phyloP scores from a whole-genome alignment of 345 rosid genomes.

The Tarenaya hassleriana region DNA sequence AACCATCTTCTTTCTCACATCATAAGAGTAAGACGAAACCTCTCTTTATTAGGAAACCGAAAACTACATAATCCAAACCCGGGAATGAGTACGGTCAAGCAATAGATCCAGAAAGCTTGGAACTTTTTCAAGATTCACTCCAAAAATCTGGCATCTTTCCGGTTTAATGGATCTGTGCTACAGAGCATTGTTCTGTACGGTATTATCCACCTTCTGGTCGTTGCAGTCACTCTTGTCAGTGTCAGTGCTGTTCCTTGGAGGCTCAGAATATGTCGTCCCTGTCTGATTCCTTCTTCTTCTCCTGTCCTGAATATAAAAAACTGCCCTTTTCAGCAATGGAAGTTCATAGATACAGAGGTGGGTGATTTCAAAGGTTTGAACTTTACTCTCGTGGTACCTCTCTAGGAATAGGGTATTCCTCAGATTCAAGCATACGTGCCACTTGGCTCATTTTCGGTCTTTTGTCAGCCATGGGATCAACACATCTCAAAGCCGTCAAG shows the following conservation, averaged over 20 bases:
- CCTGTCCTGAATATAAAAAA: conserved; percentile 23
- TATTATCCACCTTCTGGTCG: no score
- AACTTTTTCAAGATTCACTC: no score
- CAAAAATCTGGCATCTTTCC: no score
- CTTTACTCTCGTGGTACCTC: conserved; percentile 41
- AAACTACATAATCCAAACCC: no score
- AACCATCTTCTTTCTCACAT: no score
- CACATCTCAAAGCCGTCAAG: conserved; percentile 91
- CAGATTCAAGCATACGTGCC: conserved; percentile 98
- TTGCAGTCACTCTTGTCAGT: conserved; percentile 28
- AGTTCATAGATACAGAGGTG: not conserved
- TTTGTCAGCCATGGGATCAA: conserved; percentile 87
- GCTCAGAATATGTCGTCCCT: conserved; percentile 24
- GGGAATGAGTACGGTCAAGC: no score
- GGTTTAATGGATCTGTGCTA: no score
- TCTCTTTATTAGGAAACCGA: no score
- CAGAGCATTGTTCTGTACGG: no score
- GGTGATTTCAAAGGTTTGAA: not conserved
- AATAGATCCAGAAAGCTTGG: no score
- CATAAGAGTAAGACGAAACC: no score
- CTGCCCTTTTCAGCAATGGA: conserved; percentile 12
- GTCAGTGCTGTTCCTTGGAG: conserved; percentile 35
- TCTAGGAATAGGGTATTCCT: conserved; percentile 91
- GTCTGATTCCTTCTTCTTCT: conserved; percentile 27
- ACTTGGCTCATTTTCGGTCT: conserved; percentile 99